Evolutionary conservation across 2,329 filamentous ascomycete genomes (phyloP), one percentile per base, ranked within the genome.

Genomic region (Dactylonectria macrodidyma): DNA sequence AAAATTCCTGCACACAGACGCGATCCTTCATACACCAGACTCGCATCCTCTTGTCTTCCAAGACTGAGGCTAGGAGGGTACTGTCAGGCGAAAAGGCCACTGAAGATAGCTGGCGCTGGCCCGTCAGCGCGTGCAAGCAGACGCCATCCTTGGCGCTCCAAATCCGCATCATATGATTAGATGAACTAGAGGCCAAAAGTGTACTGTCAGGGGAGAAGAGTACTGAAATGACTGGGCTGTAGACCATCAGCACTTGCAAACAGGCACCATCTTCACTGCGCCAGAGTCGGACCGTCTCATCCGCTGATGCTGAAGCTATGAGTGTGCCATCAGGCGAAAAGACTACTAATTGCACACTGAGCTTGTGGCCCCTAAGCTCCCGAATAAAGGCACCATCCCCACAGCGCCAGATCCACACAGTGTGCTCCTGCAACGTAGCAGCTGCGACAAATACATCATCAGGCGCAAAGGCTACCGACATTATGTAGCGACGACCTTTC

Each of bases 201-300:
- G 33, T 22, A 30, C 16, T 33, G 22, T 55, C 50, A 22, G 22
- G 50, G 16, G 59, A 62, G 22, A 61, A 61, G 34, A 46, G 16
- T 11, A 60, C 38, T n/a, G 30, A 36, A 10, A 10, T 4, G 11
- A 48, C 56, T 4, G 4, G 7, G n/a, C 14, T 38, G 22, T 54
- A 19, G 16, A 14, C 46, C 30, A 46, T 30, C 2, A 65, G 56
- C 10, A 8, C 48, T 14, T 56, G 62, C 47, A 19, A 22, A 51
- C 30, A 30, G 22, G 24, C 60, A n/a, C 44, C 63, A 56, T 16
- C 2, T 5, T 41, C 22, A 19, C 22, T 48, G 19, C n/a, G 19
- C 46, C 46, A 48, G 22, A 48, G 19, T 24, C 22, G 46, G 12
- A 48, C 22, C 19, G 11, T 48, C 22, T 19, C 19, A 24, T 48